Conservation (phyloP, 257 asterid species). For the Prunella vulgaris region DNA sequence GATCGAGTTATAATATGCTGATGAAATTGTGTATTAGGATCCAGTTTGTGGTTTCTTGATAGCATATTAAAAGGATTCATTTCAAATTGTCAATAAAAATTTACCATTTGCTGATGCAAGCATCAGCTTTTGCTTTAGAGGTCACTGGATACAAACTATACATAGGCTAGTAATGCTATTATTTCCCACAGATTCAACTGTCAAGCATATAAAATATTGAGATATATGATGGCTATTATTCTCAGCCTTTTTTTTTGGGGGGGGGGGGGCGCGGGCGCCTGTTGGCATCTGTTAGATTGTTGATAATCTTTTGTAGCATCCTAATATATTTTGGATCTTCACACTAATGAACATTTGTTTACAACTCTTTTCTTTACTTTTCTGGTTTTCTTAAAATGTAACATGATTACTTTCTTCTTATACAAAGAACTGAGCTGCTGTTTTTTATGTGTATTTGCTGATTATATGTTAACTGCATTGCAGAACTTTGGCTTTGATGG, state of each 20-base stretch:
- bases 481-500: conserved; percentile 97
- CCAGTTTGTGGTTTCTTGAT: background rate
- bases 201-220: background rate
- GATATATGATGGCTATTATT: background rate
- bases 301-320: background rate
- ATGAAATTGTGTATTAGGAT: conserved; percentile 5
- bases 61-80: background rate
- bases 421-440: conserved; percentile 12
- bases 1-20: background rate
- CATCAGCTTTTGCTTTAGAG: background rate
- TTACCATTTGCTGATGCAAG: background rate
- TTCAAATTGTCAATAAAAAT: background rate
- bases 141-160: background rate
- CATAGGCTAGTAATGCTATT: background rate
- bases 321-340: background rate
- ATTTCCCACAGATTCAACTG: background rate
- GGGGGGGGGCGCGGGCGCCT: too few species aligned
- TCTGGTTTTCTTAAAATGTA: background rate
- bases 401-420: background rate
- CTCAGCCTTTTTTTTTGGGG: background rate
- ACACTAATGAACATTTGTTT: background rate
- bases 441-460: background rate
- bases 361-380: background rate
- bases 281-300: background rate
- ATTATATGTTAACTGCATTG: conserved; percentile 13